Base-by-base conservation (phyloP, 2,329 filamentous ascomycete species). In the Xylariaceae sp. region DNA sequence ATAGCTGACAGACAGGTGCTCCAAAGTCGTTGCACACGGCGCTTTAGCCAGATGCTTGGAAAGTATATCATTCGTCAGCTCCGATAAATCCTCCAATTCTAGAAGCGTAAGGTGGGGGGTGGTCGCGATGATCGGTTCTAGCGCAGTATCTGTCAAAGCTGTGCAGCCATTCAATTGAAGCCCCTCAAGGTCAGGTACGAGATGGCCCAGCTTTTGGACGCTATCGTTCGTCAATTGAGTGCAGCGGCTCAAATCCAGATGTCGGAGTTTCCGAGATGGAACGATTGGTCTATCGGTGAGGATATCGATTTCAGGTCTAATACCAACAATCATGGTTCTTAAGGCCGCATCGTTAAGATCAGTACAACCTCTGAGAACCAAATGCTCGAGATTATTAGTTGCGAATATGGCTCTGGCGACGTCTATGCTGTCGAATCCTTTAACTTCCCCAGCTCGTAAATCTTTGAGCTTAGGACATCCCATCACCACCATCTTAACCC, bases 1-100 rank as follows among this genome's bases (percentile, higher is more conserved):
- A 64, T 90, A 95, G 58, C 88, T 92, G 55, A 97, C 77, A 43
- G 88, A 91, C 5, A 97, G 76, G 61, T 96, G 90, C 54, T 86
- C 77, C 6, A 98, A 73, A 19, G 69, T 73, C 1, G 76, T 66
- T 0, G 85, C 85, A 61, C 88, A 95, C 0, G 88, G 85, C 0
- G 88, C 79, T 56, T 81, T 85, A 38, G 89, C 83, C 6, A 98
- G 73, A 50, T 86, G 80, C 44, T 89, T 77, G 0, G 76, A 77
- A 3, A 96, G 70, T 1, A 89, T 71, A 4, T 72, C 69, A 61
- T 97, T 94, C 16, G 86, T 91, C 12, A 97, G 70, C 22, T 83
- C 75, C 5, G 82, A 76, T 11, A 96, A 74, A 56, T 96, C 91
- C 66, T 98, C 93, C 2, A 97, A 70, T 55, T 97, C 93, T 34